Percentiles rank a stretch among this genome's conserved stretches.
These are phyloP conservation scores for Fistulifera solaris DNA, from an alignment of 108 stramenopile species.

Conservation along the genomic window DNA sequence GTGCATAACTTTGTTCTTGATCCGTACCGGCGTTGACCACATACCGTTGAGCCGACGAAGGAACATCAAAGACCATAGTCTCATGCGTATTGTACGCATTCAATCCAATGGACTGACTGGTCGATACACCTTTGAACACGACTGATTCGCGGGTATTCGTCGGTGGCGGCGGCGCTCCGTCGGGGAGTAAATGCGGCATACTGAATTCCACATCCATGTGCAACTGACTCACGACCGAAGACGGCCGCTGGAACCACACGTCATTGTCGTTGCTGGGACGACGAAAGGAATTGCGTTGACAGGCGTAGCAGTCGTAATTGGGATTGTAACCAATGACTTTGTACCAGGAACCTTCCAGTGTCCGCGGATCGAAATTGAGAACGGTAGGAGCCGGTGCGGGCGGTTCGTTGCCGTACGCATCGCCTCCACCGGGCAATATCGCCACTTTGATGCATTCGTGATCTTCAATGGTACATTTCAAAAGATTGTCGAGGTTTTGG, in stretches of 20 bases:
- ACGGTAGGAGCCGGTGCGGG: conserved; percentile 70
- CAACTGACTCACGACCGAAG: conserved; percentile 24
- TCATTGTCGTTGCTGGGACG: conserved; percentile 24
- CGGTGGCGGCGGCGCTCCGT: conserved; percentile 77
- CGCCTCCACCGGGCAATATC: conserved; percentile 79
- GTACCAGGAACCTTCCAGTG: conserved; percentile 92
- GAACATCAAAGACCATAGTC: conserved; percentile 77
- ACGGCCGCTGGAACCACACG: conserved; percentile 1
- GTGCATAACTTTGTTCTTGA: conserved; percentile 49
- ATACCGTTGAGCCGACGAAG: conserved; percentile 19
- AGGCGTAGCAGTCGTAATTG: conserved; percentile 97
- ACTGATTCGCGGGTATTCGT: conserved; percentile 53
- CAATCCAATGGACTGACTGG: conserved; percentile 59
- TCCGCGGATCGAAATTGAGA: conserved; percentile 62
- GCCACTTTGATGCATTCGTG: conserved; percentile 97
- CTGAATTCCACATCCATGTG: conserved; percentile 85
- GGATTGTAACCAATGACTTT: conserved; percentile 95
- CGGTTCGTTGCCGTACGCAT: conserved; percentile 69
- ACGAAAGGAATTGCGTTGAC: conserved; percentile 92
- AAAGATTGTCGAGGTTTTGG: conserved; percentile 78
- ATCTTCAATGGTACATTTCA: conserved; percentile 94
- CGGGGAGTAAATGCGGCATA: conserved; percentile 83
- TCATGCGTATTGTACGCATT: conserved; percentile 80
- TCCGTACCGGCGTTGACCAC: conserved; percentile 40
- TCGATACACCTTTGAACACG: conserved; percentile 11